Percentiles rank a stretch among this genome's conserved stretches.
phyloP scores from a whole-genome alignment of 2,329 filamentous ascomycete genomes.

The Apiospora arundinis region DNA sequence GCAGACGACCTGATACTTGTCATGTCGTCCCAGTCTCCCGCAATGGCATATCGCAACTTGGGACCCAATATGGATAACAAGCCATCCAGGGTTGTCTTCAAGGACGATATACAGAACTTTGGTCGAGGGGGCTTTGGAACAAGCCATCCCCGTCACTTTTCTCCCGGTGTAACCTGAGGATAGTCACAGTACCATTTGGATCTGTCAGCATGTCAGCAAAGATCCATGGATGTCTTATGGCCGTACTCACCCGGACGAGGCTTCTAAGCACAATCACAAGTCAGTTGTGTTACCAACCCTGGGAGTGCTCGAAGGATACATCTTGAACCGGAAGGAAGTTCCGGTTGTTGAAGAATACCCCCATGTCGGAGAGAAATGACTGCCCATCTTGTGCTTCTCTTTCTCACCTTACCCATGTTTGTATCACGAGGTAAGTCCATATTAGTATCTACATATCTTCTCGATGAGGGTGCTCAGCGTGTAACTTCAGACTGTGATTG shows the following conservation, averaged over 20 bases:
- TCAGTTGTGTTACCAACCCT: not conserved
- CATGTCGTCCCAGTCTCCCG: not conserved
- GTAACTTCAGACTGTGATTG: not conserved
- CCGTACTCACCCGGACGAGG: not conserved
- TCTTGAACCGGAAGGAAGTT: not conserved
- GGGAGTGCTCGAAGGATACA: not conserved
- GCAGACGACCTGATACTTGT: not conserved
- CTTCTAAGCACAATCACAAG: not conserved
- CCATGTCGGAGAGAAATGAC: not conserved
- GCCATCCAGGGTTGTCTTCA: no score
- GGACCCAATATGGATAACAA: not conserved
- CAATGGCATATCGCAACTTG: not conserved
- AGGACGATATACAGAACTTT: not conserved
- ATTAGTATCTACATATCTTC: not conserved
- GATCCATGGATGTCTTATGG: not conserved
- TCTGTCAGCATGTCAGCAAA: slow-evolving; percentile 5
- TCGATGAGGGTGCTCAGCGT: not conserved
- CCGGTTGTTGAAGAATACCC: not conserved
- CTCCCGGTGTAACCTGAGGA: not conserved
- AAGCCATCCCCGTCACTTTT: not conserved
- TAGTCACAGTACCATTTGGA: not conserved
- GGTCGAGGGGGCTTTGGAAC: not conserved
- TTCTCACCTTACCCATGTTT: not conserved
- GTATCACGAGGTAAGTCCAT: not conserved
- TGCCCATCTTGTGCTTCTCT: not conserved